Conservation (phyloP, 1,284 basidiomycete species). For the Cryptococcus sp. region DNA sequence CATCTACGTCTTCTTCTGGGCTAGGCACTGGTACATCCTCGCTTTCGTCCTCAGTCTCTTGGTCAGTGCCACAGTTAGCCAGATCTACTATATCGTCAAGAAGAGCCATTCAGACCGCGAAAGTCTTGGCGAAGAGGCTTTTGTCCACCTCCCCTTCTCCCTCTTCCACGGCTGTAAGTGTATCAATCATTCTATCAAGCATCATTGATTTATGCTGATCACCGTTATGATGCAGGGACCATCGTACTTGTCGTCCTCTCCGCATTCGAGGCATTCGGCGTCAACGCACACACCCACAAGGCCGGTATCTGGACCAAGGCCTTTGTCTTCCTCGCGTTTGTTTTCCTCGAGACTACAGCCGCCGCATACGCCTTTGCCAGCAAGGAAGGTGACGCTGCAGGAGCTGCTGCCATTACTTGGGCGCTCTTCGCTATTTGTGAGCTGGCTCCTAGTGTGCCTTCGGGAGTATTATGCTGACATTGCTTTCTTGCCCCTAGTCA, state of each 20-base stretch:
- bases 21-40: constrained; percentile 63
- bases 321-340: constrained; percentile 83
- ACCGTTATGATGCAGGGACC: constrained; percentile 57
- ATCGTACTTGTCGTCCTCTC: constrained; percentile 86
- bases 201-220: neutral
- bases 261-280: constrained; percentile 87
- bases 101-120: constrained; percentile 66
- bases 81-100: constrained; percentile 92
- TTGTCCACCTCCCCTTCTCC: constrained; percentile 70
- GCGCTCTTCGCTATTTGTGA: constrained; percentile 51
- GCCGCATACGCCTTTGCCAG: constrained; percentile 88
- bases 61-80: constrained; percentile 57
- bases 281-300: constrained; percentile 64
- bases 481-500: constrained; percentile 52
- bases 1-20: constrained; percentile 81
- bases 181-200: neutral
- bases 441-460: constrained; percentile 3
- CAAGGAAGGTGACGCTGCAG: constrained; percentile 73
- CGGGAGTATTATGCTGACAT: neutral
- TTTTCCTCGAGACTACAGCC: constrained; percentile 91
- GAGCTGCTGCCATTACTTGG: constrained; percentile 52
- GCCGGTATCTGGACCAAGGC: constrained; percentile 89
- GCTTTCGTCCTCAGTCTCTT: constrained; percentile 84
- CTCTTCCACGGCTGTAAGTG: constrained; percentile 81
- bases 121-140: constrained; percentile 67